These are phyloP conservation scores for Boechera retrofracta DNA, from an alignment of 345 rosid genomes.

Conservation along the genomic window DNA sequence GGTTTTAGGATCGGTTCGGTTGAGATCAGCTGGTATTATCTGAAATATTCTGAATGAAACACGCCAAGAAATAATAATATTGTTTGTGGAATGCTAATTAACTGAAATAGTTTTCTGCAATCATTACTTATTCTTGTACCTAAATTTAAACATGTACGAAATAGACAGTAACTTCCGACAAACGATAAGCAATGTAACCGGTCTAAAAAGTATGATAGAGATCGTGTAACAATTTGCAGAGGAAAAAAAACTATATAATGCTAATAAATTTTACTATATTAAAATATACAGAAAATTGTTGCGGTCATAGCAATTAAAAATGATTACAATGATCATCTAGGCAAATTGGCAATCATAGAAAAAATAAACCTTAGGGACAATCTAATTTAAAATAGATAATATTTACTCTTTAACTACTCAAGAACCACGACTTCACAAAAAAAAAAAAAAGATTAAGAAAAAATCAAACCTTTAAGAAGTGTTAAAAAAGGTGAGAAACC, in stretches of 20 bases:
- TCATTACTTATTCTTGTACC: not conserved
- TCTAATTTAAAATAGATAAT: not conserved
- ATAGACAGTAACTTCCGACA: not conserved
- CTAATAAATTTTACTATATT: not conserved
- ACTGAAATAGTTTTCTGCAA: not conserved
- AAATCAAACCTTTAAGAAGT: not conserved
- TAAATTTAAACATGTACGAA: not conserved
- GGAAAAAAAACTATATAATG: not conserved
- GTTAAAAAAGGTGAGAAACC: not conserved
- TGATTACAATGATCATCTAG: not conserved
- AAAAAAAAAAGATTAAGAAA: not conserved
- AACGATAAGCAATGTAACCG: not conserved
- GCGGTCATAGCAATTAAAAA: constrained; percentile 7
- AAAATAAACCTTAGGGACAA: not conserved
- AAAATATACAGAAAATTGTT: not conserved
- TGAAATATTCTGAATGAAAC: not conserved
- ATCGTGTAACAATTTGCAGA: not conserved
- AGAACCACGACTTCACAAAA: constrained; percentile 23
- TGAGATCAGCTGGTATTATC: not conserved
- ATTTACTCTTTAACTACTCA: constrained; percentile 11
- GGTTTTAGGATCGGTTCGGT: not conserved
- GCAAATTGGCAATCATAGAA: constrained; percentile 1
- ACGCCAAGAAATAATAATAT: not conserved
- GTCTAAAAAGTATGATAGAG: not conserved
- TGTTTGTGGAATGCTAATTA: not conserved